phyloP scores from a whole-genome alignment of 2,329 filamentous ascomycete species.

The Corinectria fuckeliana region DNA sequence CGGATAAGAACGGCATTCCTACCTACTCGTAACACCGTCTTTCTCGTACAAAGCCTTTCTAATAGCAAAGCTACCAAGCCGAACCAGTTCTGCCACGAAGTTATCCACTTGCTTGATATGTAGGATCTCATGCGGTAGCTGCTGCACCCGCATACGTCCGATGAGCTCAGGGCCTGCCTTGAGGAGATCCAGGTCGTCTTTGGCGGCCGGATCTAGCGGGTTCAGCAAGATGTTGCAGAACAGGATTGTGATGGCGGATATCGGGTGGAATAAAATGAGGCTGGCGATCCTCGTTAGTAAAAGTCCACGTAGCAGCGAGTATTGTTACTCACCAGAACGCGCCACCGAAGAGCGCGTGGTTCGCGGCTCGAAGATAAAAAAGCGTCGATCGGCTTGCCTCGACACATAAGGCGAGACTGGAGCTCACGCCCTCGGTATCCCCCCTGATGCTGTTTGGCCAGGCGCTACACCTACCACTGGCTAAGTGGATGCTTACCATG shows the following conservation, averaged over 20 bases:
- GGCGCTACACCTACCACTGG: slow-evolving; percentile 54
- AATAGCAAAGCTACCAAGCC: slow-evolving; percentile 50
- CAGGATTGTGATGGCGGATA: slow-evolving; percentile 57
- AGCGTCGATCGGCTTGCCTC: slow-evolving; percentile 61
- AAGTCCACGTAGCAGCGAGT: not conserved
- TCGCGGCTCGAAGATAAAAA: slow-evolving; percentile 51
- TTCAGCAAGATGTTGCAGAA: slow-evolving; percentile 60
- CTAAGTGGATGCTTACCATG: slow-evolving; percentile 59
- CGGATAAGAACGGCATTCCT: too few relatives aligned
- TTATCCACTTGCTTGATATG: slow-evolving; percentile 49
- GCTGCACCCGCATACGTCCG: slow-evolving; percentile 42
- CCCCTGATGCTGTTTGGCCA: not conserved
- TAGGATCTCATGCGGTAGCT: slow-evolving; percentile 43
- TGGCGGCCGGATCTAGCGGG: slow-evolving; percentile 50
- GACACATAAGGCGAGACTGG: slow-evolving; percentile 58
- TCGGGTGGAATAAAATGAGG: slow-evolving; percentile 60
- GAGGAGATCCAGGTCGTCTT: slow-evolving; percentile 53
- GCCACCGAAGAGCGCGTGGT: slow-evolving; percentile 49
- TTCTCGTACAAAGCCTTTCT: slow-evolving; percentile 31
- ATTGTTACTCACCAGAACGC: slow-evolving; percentile 51
- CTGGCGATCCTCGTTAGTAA: slow-evolving; percentile 39
- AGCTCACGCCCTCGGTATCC: slow-evolving; percentile 48
- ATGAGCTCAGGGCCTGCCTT: slow-evolving; percentile 50
- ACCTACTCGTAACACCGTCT: not conserved
- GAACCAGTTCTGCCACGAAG: slow-evolving; percentile 50